Percentiles rank a stretch among this genome's conserved stretches.
Conservation (phyloP, 306 rosid species). For the Cicer cuneatum region DNA sequence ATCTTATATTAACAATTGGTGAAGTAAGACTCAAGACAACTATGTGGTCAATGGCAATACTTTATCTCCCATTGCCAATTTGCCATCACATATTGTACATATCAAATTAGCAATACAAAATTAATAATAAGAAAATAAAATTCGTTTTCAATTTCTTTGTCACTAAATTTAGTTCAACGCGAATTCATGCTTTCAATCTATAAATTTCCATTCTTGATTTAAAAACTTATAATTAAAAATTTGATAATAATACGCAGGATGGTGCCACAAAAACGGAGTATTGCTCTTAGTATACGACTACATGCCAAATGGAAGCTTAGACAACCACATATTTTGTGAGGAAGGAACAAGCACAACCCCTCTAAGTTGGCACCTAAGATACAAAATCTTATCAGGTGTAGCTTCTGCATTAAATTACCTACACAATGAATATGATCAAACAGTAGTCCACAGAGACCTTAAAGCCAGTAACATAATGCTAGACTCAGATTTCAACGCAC, state of each 20-base stretch:
- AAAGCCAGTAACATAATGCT: conserved; percentile 82
- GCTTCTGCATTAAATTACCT: conserved; percentile 71
- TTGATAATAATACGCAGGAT: conserved; percentile 52
- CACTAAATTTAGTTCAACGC: no score
- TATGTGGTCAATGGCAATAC: conserved; percentile 11
- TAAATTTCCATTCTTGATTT: no score
- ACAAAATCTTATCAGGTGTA: conserved; percentile 69
- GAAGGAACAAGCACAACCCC: conserved; percentile 44
- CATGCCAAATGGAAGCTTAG: conserved; percentile 90
- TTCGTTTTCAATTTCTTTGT: no score
- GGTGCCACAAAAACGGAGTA: conserved; percentile 73
- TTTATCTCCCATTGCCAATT: conserved; percentile 9
- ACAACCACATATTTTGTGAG: conserved; percentile 68
- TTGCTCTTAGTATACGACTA: conserved; percentile 72
- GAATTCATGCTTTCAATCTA: no score
- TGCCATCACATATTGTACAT: background rate
- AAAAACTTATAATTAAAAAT: background rate
- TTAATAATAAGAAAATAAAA: no score
- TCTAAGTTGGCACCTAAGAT: conserved; percentile 66
- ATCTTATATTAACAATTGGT: background rate
- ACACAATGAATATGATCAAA: conserved; percentile 74
- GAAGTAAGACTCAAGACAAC: background rate
- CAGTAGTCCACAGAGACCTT: conserved; percentile 73
- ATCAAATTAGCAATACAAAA: no score
- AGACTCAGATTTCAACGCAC: conserved; percentile 68